phyloP scores from a whole-genome alignment of 2,329 filamentous ascomycete genomes.

The Aspergillus transmontanensis region DNA sequence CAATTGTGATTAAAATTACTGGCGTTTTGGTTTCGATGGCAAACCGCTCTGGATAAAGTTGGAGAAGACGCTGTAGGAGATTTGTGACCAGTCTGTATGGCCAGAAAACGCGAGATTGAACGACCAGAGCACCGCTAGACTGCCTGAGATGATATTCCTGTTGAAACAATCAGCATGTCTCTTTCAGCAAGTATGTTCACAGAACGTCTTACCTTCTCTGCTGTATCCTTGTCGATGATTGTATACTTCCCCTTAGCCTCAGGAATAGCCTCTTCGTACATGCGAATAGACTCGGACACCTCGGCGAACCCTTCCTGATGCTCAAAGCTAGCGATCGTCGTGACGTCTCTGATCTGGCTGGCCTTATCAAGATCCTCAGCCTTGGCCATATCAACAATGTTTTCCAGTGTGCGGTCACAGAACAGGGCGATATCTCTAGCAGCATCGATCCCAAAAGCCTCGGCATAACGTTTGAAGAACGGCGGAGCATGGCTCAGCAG shows the following conservation, averaged over 20 bases:
- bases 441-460: background rate
- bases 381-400: background rate
- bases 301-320: background rate
- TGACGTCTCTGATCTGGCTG: background rate
- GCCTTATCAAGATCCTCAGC: background rate
- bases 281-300: background rate
- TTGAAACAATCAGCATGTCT: background rate
- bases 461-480: background rate
- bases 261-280: background rate
- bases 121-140: background rate
- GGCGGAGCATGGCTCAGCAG: slow-evolving; percentile 15
- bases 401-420: background rate
- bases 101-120: slow-evolving; percentile 21
- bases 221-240: background rate
- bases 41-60: slow-evolving; percentile 12
- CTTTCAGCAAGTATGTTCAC: no score
- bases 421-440: background rate
- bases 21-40: slow-evolving; percentile 26
- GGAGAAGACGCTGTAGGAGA: slow-evolving; percentile 17
- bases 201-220: background rate
- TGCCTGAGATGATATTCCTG: background rate
- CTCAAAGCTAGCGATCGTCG: background rate
- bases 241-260: background rate
- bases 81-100: slow-evolving; percentile 28
- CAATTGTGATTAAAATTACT: slow-evolving; percentile 12